phyloP scores from a whole-genome alignment of 148 eudicot genomes.

The Amaranthus cruentus region DNA sequence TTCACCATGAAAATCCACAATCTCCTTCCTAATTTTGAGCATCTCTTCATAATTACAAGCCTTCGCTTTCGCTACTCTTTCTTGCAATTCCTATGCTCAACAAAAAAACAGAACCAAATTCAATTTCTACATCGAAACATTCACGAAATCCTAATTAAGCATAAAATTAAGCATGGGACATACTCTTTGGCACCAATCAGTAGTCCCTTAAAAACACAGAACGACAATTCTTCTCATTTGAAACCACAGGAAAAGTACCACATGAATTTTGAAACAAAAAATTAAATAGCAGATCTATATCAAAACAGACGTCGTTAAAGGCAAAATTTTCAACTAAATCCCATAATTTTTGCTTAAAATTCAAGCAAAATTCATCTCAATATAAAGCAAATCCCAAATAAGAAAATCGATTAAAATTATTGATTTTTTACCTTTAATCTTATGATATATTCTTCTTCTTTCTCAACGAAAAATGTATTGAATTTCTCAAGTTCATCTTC shows the following conservation, averaged over 20 bases:
- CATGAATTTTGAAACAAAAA: neutral
- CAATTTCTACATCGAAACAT: neutral
- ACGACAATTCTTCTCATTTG: conserved; percentile 7
- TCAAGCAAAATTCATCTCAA: neutral
- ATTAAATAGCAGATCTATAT: conserved; percentile 3
- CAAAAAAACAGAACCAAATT: neutral
- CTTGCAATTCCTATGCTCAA: conserved; percentile 58
- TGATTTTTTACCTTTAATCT: conserved; percentile 59
- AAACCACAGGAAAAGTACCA: neutral
- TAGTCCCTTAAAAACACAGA: neutral
- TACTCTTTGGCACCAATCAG: neutral
- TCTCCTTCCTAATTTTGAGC: conserved; percentile 56
- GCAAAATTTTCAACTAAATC: neutral
- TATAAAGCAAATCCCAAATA: neutral
- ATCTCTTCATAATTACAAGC: conserved; percentile 44
- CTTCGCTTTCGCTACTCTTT: conserved; percentile 49
- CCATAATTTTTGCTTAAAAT: conserved; percentile 2
- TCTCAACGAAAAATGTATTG: conserved; percentile 75
- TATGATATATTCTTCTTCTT: conserved; percentile 94
- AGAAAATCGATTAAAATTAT: neutral
- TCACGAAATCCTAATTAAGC: conserved; percentile 5
- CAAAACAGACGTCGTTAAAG: neutral
- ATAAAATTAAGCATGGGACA: conserved; percentile 9
- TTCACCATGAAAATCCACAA: conserved; percentile 83
- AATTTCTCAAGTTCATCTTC: conserved; percentile 90